Evolutionary conservation across 139 green algal genomes (phyloP), one percentile per base, ranked within the genome.

Genomic region (Asterochloris erici): DNA sequence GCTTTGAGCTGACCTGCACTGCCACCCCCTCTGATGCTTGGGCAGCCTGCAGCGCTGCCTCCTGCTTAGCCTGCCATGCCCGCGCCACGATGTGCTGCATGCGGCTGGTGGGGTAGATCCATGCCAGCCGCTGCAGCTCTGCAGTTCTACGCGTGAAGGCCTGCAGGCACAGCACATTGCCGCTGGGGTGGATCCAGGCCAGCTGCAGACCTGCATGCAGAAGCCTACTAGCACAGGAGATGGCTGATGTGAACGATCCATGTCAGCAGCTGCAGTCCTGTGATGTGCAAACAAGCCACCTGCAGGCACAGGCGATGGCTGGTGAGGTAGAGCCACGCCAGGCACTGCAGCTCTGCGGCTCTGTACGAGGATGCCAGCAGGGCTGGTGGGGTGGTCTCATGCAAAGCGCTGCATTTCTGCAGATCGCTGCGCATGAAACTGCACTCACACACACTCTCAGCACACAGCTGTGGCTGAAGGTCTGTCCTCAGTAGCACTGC

Each of bases 61-160:
- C 76, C 76, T 80, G 76, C 60, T 80, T 80, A 9, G 76, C 76
- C 76, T 80, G 76, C 76, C 76, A 80, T 28, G 76, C 76, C 14
- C 29, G 24, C 12, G 76, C 26, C 17, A 62, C 68, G 54, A 70
- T 54, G 24, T 69, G 23, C 54, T 80, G 76, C 76, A 80, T 38
- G 24, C 47, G 60, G 23, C 76, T 80, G 23, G 76, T 29, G 24
- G 68, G 60, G 47, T 80, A 14, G 10, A 80, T 69, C 76, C 76
- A 80, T n/a, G 60, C 60, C 76, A 80, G 47, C 60, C 76, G 47
- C 60, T 80, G n/a, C n/a, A 80, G 76, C 76, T 80, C 76, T 64
- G 68, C 60, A 14, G 68, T 62, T 60, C 68, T 28, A 0, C 68
- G 60, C 23, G 60, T 62, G 54, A 70, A 80, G 16, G 76, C 76